Evolutionary conservation across 345 rosid species (phyloP).

Genomic region (Euclidium syriacum): DNA sequence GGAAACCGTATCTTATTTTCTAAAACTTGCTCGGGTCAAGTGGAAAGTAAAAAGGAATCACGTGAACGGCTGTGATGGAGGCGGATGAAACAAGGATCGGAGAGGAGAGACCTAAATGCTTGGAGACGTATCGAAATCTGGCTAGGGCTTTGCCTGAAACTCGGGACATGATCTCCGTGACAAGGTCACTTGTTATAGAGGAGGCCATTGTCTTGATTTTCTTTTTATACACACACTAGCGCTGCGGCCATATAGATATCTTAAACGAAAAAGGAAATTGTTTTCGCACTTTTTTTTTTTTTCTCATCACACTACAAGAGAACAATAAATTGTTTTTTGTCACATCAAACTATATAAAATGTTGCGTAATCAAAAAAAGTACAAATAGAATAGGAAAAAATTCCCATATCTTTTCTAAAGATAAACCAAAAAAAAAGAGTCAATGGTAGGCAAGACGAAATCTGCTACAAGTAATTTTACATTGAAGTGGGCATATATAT

Average conservation of each 20-base stretch:
- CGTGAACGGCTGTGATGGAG: background rate
- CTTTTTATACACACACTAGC: no score
- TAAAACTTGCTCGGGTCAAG: no score
- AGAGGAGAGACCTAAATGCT: background rate
- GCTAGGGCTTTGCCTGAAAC: background rate
- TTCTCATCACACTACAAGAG: no score
- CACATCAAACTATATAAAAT: background rate
- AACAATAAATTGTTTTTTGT: no score
- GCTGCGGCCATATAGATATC: no score
- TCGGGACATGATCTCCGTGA: background rate
- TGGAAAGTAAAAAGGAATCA: no score
- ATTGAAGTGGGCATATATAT: constrained; percentile 15
- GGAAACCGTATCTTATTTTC: no score
- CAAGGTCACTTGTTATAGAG: background rate
- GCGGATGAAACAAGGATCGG: background rate
- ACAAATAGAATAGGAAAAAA: background rate
- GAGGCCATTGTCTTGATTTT: background rate
- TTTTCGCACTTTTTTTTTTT: no score
- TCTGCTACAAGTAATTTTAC: constrained; percentile 1
- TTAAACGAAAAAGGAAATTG: no score
- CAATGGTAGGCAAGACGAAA: background rate
- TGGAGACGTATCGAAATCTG: background rate
- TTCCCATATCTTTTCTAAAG: background rate
- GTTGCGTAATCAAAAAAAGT: background rate
- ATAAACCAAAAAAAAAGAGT: background rate